phyloP scores from a whole-genome alignment of 352 stramenopile species.

The Blastocystis sp. region DNA sequence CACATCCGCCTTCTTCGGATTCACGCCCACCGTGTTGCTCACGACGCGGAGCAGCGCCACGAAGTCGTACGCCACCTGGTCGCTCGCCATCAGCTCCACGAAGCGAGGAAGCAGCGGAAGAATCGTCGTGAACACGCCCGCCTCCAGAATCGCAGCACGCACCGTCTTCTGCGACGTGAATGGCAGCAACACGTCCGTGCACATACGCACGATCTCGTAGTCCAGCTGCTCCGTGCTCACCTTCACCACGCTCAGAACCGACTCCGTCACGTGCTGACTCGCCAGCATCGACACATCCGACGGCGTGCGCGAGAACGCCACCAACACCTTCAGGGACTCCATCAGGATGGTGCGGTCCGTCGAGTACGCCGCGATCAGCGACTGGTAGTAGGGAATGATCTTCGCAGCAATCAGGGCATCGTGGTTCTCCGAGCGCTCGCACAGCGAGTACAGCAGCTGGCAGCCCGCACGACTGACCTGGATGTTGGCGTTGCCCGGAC shows the following conservation, averaged over 20 bases:
- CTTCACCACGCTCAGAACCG: neutral
- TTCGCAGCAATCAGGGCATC: slow-evolving; percentile 13
- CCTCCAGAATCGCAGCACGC: neutral
- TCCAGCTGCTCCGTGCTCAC: slow-evolving; percentile 2
- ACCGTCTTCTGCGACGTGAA: slow-evolving; percentile 8
- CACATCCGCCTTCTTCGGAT: neutral
- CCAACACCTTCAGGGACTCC: slow-evolving; percentile 38
- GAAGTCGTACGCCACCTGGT: slow-evolving; percentile 1
- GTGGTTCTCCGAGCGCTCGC: slow-evolving; percentile 32
- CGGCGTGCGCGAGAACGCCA: slow-evolving; percentile 9
- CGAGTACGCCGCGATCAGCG: slow-evolving; percentile 11
- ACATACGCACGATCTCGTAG: slow-evolving; percentile 48
- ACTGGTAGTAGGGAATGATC: slow-evolving; percentile 50
- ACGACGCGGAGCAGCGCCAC: neutral
- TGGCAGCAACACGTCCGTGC: slow-evolving; percentile 25
- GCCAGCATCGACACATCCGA: slow-evolving; percentile 30
- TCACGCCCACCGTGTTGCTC: neutral
- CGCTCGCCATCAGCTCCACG: neutral
- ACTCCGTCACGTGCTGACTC: slow-evolving; percentile 1
- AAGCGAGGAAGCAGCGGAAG: neutral
- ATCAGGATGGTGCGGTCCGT: slow-evolving; percentile 47
- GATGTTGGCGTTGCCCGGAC: too few relatives aligned
- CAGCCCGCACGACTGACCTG: slow-evolving; percentile 21
- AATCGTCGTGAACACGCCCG: slow-evolving; percentile 12
- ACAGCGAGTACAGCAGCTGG: slow-evolving; percentile 41